phyloP scores from a whole-genome alignment of 2,329 filamentous ascomycete genomes.

The Penicillium sp. region DNA sequence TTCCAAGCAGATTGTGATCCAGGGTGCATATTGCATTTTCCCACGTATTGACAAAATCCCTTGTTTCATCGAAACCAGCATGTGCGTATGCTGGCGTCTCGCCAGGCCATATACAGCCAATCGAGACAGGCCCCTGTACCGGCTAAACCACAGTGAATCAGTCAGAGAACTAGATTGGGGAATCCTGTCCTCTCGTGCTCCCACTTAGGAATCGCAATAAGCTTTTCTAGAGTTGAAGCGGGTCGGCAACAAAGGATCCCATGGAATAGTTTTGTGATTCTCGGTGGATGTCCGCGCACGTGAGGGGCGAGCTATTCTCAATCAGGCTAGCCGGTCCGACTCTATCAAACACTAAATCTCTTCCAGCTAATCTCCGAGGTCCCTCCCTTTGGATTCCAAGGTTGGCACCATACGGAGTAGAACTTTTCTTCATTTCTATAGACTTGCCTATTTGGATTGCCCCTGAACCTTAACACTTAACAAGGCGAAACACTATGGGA shows the following conservation, averaged over 20 bases:
- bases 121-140: not conserved
- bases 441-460: not conserved
- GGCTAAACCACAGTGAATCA: not conserved
- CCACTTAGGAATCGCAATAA: not conserved
- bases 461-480: slow-evolving; percentile 1
- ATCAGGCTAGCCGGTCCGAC: not conserved
- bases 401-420: not conserved
- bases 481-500: not conserved
- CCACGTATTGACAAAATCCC: not conserved
- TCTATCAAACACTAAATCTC: not conserved
- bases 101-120: not conserved
- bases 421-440: not conserved
- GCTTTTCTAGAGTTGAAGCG: not conserved
- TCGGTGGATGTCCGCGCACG: not conserved
- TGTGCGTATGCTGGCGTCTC: not conserved
- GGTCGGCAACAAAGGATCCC: not conserved
- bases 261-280: not conserved
- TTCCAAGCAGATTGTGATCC: not conserved
- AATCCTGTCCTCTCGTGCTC: not conserved
- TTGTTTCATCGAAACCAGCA: slow-evolving; percentile 2
- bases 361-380: not conserved
- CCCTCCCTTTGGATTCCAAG: not conserved
- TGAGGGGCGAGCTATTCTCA: not conserved
- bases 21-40: not conserved
- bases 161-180: not conserved